Percentiles rank a stretch among this genome's conserved stretches.
These are phyloP conservation scores for Kluyveromyces wickerhamii DNA, from an alignment of 805 yeast genomes.

Conservation along the genomic window DNA sequence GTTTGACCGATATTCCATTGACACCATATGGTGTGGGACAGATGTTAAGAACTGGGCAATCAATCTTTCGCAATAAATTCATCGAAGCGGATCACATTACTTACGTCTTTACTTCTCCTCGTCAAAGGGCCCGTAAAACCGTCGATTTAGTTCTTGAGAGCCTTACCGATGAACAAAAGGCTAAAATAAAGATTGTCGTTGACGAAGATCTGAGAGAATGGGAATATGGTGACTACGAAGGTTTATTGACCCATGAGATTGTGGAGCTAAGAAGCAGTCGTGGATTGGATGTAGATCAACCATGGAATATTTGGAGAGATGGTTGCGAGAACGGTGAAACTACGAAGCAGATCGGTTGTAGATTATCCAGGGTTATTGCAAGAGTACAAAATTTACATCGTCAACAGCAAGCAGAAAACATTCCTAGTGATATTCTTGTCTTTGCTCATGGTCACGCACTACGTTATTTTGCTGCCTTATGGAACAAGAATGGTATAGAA, in stretches of 20 bases:
- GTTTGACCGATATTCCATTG: conserved; percentile 71
- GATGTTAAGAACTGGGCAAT: conserved; percentile 64
- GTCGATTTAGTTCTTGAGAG: conserved; percentile 51
- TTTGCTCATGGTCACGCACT: conserved; percentile 93
- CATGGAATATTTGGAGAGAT: conserved; percentile 83
- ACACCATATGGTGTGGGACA: conserved; percentile 73
- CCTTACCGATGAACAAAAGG: conserved; percentile 36
- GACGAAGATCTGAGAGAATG: conserved; percentile 81
- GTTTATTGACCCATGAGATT: conserved; percentile 62
- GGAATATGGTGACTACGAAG: conserved; percentile 97
- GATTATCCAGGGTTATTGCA: conserved; percentile 65
- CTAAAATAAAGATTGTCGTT: conserved; percentile 37
- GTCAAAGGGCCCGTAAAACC: conserved; percentile 72
- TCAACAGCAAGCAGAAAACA: conserved; percentile 41
- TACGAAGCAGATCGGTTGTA: conserved; percentile 52
- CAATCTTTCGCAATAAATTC: conserved; percentile 49
- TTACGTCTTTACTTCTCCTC: conserved; percentile 70
- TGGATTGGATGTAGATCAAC: conserved; percentile 44
- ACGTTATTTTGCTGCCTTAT: conserved; percentile 81
- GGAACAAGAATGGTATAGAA: conserved; percentile 47
- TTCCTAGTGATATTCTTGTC: conserved; percentile 64
- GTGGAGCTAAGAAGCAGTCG: conserved; percentile 46
- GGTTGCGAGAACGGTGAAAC: conserved; percentile 92
- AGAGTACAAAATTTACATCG: conserved; percentile 56
- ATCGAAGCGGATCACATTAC: conserved; percentile 58